Evolutionary conservation across 768 basidiomycete genomes (phyloP).

Genomic region (Lactarius hatsudake): DNA sequence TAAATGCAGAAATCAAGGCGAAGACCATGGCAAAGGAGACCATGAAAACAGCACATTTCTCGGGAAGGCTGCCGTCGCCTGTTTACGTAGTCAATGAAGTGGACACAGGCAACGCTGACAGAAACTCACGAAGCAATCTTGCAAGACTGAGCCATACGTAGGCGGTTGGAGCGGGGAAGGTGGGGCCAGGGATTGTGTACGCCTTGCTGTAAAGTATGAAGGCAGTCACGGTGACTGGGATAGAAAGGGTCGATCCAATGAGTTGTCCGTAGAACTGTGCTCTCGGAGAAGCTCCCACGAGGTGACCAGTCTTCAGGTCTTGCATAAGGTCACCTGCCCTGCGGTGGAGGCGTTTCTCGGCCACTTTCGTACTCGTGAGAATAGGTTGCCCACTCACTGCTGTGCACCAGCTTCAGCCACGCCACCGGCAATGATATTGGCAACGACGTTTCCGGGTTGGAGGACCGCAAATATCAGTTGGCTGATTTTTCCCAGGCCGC

Average conservation of each 20-base stretch:
- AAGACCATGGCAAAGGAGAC: conserved; percentile 70
- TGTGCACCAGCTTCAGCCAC: conserved; percentile 96
- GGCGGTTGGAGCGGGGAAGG: conserved; percentile 94
- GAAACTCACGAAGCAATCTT: conserved; percentile 63
- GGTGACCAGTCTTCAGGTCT: conserved; percentile 94
- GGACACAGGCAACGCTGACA: background rate
- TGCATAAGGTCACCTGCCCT: conserved; percentile 99
- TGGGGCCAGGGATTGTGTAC: conserved; percentile 87
- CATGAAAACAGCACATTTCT: conserved; percentile 77
- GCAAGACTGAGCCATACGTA: conserved; percentile 89
- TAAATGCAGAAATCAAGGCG: conserved; percentile 60
- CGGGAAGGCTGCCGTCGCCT: conserved; percentile 84
- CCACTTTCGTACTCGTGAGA: background rate
- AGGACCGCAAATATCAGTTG: conserved; percentile 93
- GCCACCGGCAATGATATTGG: conserved; percentile 95
- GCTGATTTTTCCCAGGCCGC: conserved; percentile 91
- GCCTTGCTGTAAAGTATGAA: conserved; percentile 84
- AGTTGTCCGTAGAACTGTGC: conserved; percentile 95
- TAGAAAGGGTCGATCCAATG: conserved; percentile 84
- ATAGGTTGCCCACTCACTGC: conserved; percentile 52
- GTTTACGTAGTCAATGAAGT: conserved; percentile 32
- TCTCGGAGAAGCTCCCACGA: conserved; percentile 87
- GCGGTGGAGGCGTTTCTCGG: conserved; percentile 16
- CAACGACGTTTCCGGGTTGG: conserved; percentile 93
- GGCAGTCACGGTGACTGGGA: conserved; percentile 84